phyloP scores from a whole-genome alignment of 306 rosid species.

The Pyrus betulifolia region DNA sequence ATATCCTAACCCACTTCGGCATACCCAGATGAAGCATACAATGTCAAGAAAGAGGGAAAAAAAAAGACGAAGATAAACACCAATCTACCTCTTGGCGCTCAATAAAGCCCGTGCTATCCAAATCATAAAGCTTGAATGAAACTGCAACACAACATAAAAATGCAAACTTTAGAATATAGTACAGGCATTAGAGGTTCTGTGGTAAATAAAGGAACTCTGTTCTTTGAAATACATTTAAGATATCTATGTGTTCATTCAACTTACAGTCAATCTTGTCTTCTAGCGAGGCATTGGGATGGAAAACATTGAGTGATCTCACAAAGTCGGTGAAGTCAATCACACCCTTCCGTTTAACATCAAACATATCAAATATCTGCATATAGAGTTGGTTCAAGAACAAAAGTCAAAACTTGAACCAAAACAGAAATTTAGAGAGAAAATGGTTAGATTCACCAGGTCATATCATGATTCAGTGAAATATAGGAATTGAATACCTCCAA shows the following conservation, averaged over 20 bases:
- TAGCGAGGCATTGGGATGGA: slow-evolving; percentile 66
- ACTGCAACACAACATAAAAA: slow-evolving; percentile 35
- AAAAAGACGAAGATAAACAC: not conserved
- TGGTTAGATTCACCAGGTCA: not conserved
- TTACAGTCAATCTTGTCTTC: slow-evolving; percentile 82
- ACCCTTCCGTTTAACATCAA: slow-evolving; percentile 71
- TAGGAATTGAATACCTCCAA: not conserved
- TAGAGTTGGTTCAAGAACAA: slow-evolving; percentile 14
- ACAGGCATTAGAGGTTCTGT: not conserved
- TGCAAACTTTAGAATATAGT: not conserved
- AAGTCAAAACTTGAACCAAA: slow-evolving; percentile 10
- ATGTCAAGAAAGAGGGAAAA: not conserved
- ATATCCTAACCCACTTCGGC: not conserved
- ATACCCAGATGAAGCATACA: not conserved
- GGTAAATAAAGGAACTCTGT: not conserved
- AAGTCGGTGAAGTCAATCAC: slow-evolving; percentile 85
- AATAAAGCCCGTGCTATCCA: slow-evolving; percentile 66
- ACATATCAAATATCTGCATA: slow-evolving; percentile 74
- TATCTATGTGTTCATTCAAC: slow-evolving; percentile 13
- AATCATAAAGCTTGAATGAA: slow-evolving; percentile 78
- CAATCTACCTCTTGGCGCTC: slow-evolving; percentile 74
- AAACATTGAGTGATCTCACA: slow-evolving; percentile 82
- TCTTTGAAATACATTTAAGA: not conserved
- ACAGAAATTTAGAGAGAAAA: not conserved
- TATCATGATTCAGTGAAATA: not conserved